Percentiles rank a stretch among this genome's conserved stretches.
phyloP scores from a whole-genome alignment of 2,329 filamentous ascomycete genomes.

The Apiospora aurea region DNA sequence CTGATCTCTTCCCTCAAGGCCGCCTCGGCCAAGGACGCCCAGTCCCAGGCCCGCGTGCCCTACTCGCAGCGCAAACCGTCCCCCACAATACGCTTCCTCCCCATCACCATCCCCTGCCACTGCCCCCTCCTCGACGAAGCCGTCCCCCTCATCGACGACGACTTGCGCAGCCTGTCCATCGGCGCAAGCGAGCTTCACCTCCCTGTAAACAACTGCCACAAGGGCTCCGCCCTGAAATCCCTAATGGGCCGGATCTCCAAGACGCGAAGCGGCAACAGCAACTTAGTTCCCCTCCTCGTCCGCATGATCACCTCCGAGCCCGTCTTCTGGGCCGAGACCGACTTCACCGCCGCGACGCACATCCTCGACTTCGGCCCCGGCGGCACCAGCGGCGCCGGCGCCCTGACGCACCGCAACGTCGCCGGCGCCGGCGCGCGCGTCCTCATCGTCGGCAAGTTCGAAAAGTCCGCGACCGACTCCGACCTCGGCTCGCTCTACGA shows the following conservation, averaged over 20 bases:
- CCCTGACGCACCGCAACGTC: conserved; percentile 38
- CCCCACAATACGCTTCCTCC: conserved; percentile 42
- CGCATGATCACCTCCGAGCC: conserved; percentile 37
- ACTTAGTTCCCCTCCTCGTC: conserved; percentile 37
- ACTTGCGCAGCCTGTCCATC: conserved; percentile 35
- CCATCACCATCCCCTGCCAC: conserved; percentile 50
- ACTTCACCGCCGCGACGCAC: conserved; percentile 40
- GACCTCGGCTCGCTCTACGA: conserved; percentile 36
- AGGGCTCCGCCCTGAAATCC: conserved; percentile 35
- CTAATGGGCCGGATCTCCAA: conserved; percentile 37
- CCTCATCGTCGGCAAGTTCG: conserved; percentile 36
- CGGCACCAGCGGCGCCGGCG: conserved; percentile 38
- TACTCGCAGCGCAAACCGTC: conserved; percentile 42
- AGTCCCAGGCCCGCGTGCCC: conserved; percentile 39
- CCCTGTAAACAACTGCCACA: conserved; percentile 38
- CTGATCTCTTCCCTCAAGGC: conserved; percentile 35
- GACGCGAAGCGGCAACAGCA: neutral
- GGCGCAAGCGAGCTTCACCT: conserved; percentile 52
- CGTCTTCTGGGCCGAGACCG: conserved; percentile 38
- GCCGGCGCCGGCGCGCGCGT: conserved; percentile 42
- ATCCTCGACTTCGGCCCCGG: conserved; percentile 45
- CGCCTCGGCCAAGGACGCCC: conserved; percentile 32
- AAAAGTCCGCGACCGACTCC: conserved; percentile 30
- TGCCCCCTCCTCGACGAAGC: conserved; percentile 42
- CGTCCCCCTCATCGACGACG: conserved; percentile 31